phyloP scores from a whole-genome alignment of 176 grass and related monocot species.

The Poa pratensis region DNA sequence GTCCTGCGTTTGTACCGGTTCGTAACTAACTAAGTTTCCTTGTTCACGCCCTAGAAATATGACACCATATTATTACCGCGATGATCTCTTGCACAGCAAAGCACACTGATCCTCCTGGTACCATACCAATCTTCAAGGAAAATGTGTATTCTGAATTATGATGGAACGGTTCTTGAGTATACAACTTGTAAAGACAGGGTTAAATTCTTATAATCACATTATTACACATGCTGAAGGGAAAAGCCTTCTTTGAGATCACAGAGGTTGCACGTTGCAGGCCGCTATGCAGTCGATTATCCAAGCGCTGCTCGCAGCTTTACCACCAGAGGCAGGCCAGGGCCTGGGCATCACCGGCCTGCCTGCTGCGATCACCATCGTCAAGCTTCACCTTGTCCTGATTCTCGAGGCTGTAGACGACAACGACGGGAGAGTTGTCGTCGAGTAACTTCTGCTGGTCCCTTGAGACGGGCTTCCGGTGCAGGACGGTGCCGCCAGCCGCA shows the following conservation, averaged over 20 bases:
- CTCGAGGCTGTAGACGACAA: constrained; percentile 64
- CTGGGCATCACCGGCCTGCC: constrained; percentile 43
- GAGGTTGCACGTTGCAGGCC: constrained; percentile 61
- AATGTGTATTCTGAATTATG: background rate
- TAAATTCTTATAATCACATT: background rate
- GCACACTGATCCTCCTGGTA: too few species aligned
- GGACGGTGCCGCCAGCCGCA: constrained; percentile 63
- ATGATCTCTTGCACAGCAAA: too few species aligned
- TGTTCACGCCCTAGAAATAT: too few species aligned
- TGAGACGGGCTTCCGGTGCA: constrained; percentile 82
- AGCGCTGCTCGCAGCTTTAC: constrained; percentile 59
- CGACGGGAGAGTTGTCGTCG: constrained; percentile 46
- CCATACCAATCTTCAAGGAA: too few species aligned
- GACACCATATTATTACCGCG: too few species aligned
- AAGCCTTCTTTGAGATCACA: constrained; percentile 34
- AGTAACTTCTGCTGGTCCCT: constrained; percentile 75
- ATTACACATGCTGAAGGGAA: background rate
- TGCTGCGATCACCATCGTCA: background rate
- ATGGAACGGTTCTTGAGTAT: background rate
- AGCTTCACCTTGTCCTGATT: constrained; percentile 46
- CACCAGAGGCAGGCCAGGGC: constrained; percentile 67
- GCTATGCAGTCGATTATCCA: constrained; percentile 90
- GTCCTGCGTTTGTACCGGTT: too few species aligned
- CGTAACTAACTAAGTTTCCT: too few species aligned
- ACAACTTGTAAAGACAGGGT: background rate